Evolutionary conservation across 1,284 basidiomycete genomes (phyloP).

Genomic region (Caloboletus firmus): DNA sequence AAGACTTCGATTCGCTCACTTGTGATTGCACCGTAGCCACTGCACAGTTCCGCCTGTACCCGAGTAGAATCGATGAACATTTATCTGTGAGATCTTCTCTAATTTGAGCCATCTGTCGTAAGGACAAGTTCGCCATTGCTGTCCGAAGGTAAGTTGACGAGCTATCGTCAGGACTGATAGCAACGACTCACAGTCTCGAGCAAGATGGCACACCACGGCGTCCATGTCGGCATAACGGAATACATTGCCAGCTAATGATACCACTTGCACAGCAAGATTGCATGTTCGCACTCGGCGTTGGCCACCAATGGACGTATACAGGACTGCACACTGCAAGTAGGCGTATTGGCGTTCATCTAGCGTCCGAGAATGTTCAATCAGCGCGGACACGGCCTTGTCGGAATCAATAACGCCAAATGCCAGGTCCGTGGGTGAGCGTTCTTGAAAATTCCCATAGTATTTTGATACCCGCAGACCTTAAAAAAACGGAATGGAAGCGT

Average conservation of each 20-base stretch:
- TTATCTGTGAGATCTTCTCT: constrained; percentile 84
- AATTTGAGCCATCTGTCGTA: constrained; percentile 71
- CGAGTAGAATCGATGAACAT: constrained; percentile 81
- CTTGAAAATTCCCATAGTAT: constrained; percentile 83
- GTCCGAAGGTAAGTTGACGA: constrained; percentile 1
- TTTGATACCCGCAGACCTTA: constrained; percentile 71
- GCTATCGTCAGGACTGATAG: neutral
- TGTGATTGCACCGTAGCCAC: constrained; percentile 80
- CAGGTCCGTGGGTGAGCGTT: constrained; percentile 74
- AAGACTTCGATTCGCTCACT: constrained; percentile 42
- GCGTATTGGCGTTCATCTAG: constrained; percentile 80
- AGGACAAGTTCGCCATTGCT: constrained; percentile 71
- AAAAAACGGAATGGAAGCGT: constrained; percentile 7
- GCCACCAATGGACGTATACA: constrained; percentile 84
- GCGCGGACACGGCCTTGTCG: constrained; percentile 75
- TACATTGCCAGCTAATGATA: constrained; percentile 84
- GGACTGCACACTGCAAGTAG: constrained; percentile 85
- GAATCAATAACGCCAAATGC: constrained; percentile 82
- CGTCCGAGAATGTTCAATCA: constrained; percentile 62
- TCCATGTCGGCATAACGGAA: constrained; percentile 95
- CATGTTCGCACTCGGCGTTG: constrained; percentile 83
- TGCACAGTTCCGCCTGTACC: constrained; percentile 91
- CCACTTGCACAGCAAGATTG: constrained; percentile 84
- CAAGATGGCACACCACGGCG: constrained; percentile 70
- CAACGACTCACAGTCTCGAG: constrained; percentile 70